Base-by-base conservation (phyloP, 179 eudicot species). In the Drosera spatulata region DNA sequence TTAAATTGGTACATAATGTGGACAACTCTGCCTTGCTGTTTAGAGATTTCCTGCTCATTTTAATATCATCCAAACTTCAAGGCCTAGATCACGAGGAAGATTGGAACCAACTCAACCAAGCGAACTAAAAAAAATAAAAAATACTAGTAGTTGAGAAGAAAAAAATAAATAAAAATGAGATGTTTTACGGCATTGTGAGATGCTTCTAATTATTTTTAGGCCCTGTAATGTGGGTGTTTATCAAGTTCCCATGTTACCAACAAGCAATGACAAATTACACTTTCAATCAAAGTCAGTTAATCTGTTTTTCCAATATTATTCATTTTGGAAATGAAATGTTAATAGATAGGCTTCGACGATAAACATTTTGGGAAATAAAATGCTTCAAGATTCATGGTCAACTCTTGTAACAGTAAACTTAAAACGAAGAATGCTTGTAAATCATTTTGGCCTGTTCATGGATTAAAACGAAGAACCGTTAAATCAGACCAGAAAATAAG, bases 181-280 rank as follows among this genome's bases (percentile, higher is more conserved):
- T 4, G 14, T 56, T 56, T 7, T 13, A 56, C 39, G 39, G 42
- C 3, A 56, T 7, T 56, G 40, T 39, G 54, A 50, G 46, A 48
- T 9, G 11, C 38, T 49, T 48, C 44, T 42, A 3, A 39, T 11
- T 47, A 5, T 50, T 48, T 37, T 43, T 60, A 15, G 41, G 13
- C 38, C 14, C 13, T 1, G 33, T 22, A 22, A 22, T 22, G 49
- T 11, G 54, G 43, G 63, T 60, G 55, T 53, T 48, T 43, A 11
- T 43, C 45, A 38, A 55, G 49, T 0, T 33, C 37, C 55, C 63
- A 10, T 60, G 63, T 59, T 47, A 53, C 54, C 8, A n/a, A 48
- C 40, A 13, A 11, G 41, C 22, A 6, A 47, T 46, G 7, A 14
- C 41, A 39, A 2, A 56, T 5, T 10, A 3, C 6, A 12, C 5